A percentile compares a stretch with the other conserved stretches of the same genome.
phyloP scores from a whole-genome alignment of 306 rosid species.

The Cicer yamashitae region DNA sequence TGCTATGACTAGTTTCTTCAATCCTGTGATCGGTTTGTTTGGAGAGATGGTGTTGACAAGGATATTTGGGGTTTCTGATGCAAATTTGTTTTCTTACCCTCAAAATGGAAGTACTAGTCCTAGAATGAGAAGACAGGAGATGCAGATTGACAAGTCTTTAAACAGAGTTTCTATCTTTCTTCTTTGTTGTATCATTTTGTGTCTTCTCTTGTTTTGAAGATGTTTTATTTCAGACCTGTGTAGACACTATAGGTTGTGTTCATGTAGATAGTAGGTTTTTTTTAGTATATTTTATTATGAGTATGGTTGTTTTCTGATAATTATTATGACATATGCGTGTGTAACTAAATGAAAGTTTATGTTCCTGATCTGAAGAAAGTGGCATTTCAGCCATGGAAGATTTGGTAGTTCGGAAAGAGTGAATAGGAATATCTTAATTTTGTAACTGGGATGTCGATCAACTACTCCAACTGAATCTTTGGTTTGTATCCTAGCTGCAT shows the following conservation, averaged over 20 bases:
- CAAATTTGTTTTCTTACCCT: constrained; percentile 59
- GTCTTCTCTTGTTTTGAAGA: constrained; percentile 82
- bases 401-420: not conserved
- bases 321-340: constrained; percentile 32
- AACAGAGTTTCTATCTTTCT: constrained; percentile 77
- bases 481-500: not conserved
- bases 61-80: constrained; percentile 64
- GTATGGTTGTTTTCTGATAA: constrained; percentile 27
- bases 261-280: constrained; percentile 41
- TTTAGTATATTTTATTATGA: constrained; percentile 13
- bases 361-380: constrained; percentile 1
- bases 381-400: not conserved
- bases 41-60: constrained; percentile 81
- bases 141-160: constrained; percentile 78
- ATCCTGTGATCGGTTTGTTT: constrained; percentile 74
- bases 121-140: constrained; percentile 89
- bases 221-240: constrained; percentile 41
- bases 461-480: not conserved
- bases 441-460: not conserved
- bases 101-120: constrained; percentile 52
- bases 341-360: constrained; percentile 20
- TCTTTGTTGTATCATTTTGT: constrained; percentile 74
- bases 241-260: constrained; percentile 44
- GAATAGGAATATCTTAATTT: constrained; percentile 2
- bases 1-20: constrained; percentile 56